These are phyloP conservation scores for Amylocarpus encephaloides DNA, from an alignment of 2,329 filamentous ascomycete species.

Conservation along the genomic window DNA sequence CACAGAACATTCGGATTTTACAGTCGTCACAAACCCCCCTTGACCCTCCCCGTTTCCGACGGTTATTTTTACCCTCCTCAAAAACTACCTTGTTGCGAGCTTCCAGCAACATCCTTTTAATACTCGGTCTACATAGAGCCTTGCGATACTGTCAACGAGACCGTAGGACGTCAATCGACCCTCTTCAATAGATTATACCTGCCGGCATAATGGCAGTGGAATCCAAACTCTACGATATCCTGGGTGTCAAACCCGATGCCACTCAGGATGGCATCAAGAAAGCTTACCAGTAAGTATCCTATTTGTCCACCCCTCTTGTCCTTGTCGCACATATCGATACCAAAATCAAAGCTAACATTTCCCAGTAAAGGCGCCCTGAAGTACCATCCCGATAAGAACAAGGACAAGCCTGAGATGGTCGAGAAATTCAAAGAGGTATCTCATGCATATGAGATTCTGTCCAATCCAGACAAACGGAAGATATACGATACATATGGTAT, in stretches of 20 bases:
- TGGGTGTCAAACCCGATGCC: constrained; percentile 72
- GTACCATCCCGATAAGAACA: constrained; percentile 97
- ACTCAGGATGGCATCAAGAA: constrained; percentile 96
- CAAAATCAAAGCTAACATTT: constrained; percentile 14
- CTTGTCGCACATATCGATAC: no score
- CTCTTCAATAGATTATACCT: background rate
- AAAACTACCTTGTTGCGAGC: no score
- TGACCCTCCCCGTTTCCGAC: no score
- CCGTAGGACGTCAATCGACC: no score
- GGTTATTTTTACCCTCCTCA: no score
- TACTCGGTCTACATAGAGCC: no score
- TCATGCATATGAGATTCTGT: constrained; percentile 96
- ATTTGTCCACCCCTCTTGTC: background rate
- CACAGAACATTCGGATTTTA: no score
- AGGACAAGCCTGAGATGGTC: constrained; percentile 73
- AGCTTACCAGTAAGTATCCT: constrained; percentile 66
- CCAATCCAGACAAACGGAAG: constrained; percentile 93
- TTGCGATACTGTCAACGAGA: no score
- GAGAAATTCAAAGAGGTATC: constrained; percentile 99
- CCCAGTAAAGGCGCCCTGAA: constrained; percentile 78
- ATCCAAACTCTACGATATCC: constrained; percentile 87
- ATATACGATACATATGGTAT: constrained; percentile 92
- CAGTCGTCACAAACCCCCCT: no score
- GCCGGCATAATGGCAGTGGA: constrained; percentile 73
- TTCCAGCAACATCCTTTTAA: no score